A percentile compares a stretch with the other conserved stretches of the same genome.
phyloP scores from a whole-genome alignment of 768 basidiomycete genomes.

The Lactarius psammicola region DNA sequence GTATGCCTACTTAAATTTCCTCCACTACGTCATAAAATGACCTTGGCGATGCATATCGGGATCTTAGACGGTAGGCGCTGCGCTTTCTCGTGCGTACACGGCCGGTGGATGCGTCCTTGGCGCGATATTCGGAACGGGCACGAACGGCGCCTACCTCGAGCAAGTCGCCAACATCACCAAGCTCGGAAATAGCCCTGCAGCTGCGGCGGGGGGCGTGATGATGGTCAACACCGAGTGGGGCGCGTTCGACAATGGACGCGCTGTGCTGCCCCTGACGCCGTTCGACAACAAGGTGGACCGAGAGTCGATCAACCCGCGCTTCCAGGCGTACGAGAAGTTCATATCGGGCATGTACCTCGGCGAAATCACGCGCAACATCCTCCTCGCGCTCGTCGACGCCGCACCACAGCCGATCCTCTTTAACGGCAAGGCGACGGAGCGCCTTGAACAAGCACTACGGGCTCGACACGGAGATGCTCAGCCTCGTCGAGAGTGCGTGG shows the following conservation, averaged over 20 bases:
- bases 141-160: conserved; percentile 97
- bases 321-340: conserved; percentile 97
- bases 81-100: conserved; percentile 92
- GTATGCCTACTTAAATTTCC: conserved; percentile 45
- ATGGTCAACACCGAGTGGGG: conserved; percentile 99
- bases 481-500: conserved; percentile 78
- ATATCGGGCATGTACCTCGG: conserved; percentile 99
- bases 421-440: conserved; percentile 66
- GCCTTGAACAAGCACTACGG: conserved; percentile 91
- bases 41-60: neutral
- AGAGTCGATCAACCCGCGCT: conserved; percentile 88
- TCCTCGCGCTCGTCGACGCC: conserved; percentile 79
- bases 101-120: conserved; percentile 85
- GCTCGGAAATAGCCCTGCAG: conserved; percentile 61
- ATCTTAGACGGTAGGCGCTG: conserved; percentile 86
- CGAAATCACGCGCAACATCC: conserved; percentile 84
- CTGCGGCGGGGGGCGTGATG: conserved; percentile 72
- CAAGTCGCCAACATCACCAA: conserved; percentile 82
- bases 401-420: conserved; percentile 73
- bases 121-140: conserved; percentile 96
- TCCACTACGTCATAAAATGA: neutral
- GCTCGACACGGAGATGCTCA: conserved; percentile 91
- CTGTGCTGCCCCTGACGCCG: conserved; percentile 79
- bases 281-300: conserved; percentile 93
- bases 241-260: conserved; percentile 91